Percentiles rank a stretch among this genome's conserved stretches.
Evolutionary conservation across 1,139 yeast species (phyloP).

Genomic region (Geotrichum aggregatum): DNA sequence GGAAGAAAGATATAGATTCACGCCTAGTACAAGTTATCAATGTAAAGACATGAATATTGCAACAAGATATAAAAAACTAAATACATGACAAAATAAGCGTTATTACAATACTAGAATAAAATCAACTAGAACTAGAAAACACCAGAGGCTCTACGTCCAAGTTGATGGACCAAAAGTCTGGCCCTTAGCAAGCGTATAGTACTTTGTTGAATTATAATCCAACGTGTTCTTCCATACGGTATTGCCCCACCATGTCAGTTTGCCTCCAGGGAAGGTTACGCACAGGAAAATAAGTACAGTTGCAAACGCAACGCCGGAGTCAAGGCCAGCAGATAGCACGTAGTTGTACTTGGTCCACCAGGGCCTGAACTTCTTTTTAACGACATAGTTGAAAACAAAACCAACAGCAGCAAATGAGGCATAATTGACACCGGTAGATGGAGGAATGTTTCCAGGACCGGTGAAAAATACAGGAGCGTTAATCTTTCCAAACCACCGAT

Average conservation of each 20-base stretch:
- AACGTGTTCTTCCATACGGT: conserved; percentile 38
- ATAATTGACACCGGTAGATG: conserved; percentile 44
- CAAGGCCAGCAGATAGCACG: conserved; percentile 42
- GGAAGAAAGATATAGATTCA: no score
- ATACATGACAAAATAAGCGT: background rate
- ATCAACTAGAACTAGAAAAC: background rate
- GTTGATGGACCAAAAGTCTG: conserved; percentile 40
- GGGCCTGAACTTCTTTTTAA: conserved; percentile 34
- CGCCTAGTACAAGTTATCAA: no score
- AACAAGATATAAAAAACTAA: no score
- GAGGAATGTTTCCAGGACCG: conserved; percentile 43
- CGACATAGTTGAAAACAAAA: conserved; percentile 40
- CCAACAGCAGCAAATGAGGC: conserved; percentile 43
- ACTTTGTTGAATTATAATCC: conserved; percentile 32
- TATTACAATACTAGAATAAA: background rate
- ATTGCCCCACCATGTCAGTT: conserved; percentile 52
- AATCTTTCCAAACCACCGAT: conserved; percentile 38
- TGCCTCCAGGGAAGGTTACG: conserved; percentile 44
- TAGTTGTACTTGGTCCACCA: conserved; percentile 72
- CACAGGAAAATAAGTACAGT: conserved; percentile 47
- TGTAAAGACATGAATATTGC: no score
- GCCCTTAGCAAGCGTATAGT: conserved; percentile 32
- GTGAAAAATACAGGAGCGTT: conserved; percentile 42
- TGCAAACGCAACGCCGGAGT: conserved; percentile 45
- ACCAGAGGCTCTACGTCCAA: conserved; percentile 32